These are phyloP conservation scores for Pterocarpus macrocarpus DNA, from an alignment of 306 rosid genomes.

Conservation along the genomic window DNA sequence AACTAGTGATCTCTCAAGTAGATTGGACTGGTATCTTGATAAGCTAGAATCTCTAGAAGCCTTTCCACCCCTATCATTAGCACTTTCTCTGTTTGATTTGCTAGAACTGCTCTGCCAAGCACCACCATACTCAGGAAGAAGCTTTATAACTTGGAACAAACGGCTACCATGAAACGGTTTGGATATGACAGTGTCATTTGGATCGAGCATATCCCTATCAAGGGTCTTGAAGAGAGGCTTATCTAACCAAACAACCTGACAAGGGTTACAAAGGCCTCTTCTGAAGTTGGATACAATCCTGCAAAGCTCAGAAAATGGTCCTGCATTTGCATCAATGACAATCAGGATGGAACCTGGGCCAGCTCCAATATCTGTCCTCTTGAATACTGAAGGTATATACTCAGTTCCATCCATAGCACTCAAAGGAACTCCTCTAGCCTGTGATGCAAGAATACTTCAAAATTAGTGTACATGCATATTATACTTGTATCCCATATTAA, in stretches of 20 bases:
- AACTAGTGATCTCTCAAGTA: background rate
- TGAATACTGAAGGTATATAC: constrained; percentile 36
- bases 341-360: constrained; percentile 43
- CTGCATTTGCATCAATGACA: constrained; percentile 53
- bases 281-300: constrained; percentile 41
- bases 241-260: constrained; percentile 76
- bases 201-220: constrained; percentile 43
- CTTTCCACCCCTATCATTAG: background rate
- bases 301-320: constrained; percentile 42
- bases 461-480: too few relatives aligned
- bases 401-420: constrained; percentile 44
- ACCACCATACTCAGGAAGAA: constrained; percentile 82
- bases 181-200: constrained; percentile 57
- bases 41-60: constrained; percentile 12
- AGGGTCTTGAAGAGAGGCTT: constrained; percentile 45
- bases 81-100: background rate
- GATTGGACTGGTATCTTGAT: constrained; percentile 5
- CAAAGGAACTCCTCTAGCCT: constrained; percentile 34
- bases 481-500: too few relatives aligned
- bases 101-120: constrained; percentile 29
- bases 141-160: constrained; percentile 55
- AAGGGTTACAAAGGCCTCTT: constrained; percentile 43
- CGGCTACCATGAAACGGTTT: constrained; percentile 76
- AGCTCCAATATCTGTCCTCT: constrained; percentile 42
- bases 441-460: too few relatives aligned